Evolutionary conservation across 2,329 filamentous ascomycete genomes (phyloP).

Genomic region (Colletotrichum endophyticum): DNA sequence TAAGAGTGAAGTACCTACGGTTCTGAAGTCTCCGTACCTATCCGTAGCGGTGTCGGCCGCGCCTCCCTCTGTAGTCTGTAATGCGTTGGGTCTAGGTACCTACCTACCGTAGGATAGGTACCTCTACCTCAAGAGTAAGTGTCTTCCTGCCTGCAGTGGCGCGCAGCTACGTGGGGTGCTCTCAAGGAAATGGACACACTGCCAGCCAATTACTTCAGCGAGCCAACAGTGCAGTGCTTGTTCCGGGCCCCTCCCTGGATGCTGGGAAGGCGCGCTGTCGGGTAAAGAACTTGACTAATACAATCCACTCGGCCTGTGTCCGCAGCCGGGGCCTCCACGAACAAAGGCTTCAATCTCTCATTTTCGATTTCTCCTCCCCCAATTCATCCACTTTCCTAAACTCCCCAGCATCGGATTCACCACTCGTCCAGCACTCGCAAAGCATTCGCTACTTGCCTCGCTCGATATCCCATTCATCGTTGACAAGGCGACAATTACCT

Average conservation of each 20-base stretch:
- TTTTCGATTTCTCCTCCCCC: constrained; percentile 19
- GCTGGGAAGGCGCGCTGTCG: constrained; percentile 15
- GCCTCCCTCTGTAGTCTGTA: not conserved
- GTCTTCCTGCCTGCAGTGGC: not conserved
- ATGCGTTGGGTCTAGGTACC: too few species aligned
- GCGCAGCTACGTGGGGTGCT: constrained; percentile 2
- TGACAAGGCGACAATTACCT: not conserved
- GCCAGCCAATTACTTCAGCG: constrained; percentile 3
- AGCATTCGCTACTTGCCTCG: not conserved
- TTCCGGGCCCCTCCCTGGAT: not conserved
- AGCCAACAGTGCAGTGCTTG: constrained; percentile 1
- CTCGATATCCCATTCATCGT: not conserved
- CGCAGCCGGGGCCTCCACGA: constrained; percentile 4
- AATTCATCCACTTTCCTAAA: constrained; percentile 18
- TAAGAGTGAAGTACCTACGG: not conserved
- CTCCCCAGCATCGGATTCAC: not conserved
- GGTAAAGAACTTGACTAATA: constrained; percentile 23
- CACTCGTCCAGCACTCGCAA: not conserved
- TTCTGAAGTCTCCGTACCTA: not conserved
- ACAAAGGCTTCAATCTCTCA: constrained; percentile 22
- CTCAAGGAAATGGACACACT: not conserved
- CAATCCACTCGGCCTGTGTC: constrained; percentile 17
- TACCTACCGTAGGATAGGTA: too few species aligned
- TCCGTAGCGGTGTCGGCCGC: not conserved
- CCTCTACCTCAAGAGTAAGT: not conserved